Base-by-base conservation (phyloP, 2,329 filamentous ascomycete species). In the Fusarium brachygibbosum region DNA sequence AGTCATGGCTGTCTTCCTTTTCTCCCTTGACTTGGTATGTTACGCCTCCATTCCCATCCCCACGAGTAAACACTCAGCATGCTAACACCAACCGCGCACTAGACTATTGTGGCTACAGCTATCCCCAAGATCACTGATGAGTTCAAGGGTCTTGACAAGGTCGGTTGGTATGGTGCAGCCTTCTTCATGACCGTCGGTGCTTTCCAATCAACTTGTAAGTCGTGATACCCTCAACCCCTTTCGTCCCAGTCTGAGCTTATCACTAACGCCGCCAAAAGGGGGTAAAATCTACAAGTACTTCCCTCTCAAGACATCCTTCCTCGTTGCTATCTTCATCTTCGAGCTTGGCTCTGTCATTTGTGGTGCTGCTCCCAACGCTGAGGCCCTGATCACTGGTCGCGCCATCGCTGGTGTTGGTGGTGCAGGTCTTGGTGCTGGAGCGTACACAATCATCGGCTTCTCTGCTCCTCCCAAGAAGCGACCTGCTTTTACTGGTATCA, bases 131-230 rank as follows among this genome's bases (percentile, higher is more conserved):
- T 88, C 71, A 87, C 86, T 2, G 82, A 82, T 66, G 81, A 85
- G 40, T 85, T 86, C 77, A 79, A 84, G 58, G 80, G 83, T 48
- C 80, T 87, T 19, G 80, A 82, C 35, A 83, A 87, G 64, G 82
- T 87, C 14, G 83, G 84, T 23, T 90, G 88, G 88, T 90, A 90
- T 68, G 86, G 85, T 3, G 82, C 85, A 17, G 84, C 84, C 41
- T 87, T 84, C 69, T 85, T 86, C 75, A 78, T 86, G 69, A 84
- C 83, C 3, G 73, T 83, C 31, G 83, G 80, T 12, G 78, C 78
- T 59, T 79, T 82, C 70, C 82, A 84, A 71, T 81, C 82, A 42
- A 78, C 79, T 17, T 84, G 80, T 79, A 76, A 63, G 78, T 71
- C 25, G 37, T 17, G 14, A 57, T 16, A 3, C 13, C 7, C 17